Base-by-base conservation (phyloP, 306 rosid genomes). In the Macrotyloma uniflorum region DNA sequence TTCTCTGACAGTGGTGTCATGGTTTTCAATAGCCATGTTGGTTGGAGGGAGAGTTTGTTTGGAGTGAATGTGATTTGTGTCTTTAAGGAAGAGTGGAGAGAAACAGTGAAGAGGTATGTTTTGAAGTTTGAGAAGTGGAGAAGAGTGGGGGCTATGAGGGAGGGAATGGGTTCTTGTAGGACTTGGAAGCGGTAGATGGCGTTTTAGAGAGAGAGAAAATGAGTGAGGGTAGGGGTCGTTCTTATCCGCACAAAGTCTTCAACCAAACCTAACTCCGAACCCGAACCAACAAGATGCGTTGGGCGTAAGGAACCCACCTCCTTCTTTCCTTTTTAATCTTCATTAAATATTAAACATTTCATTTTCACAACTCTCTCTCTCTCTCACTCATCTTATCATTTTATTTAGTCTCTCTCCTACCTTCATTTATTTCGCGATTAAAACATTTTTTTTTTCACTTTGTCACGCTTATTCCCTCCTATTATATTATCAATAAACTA, bases 181-280 rank as follows among this genome's bases (percentile, higher is more conserved):
- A 47, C 88, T 83, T 78, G 89, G 85, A 85, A 83, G 93, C 88
- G 91, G 91, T 86, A 75, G 88, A 89, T 82, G 89, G 89, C 30
- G 85, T 75, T 81, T 69, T 72, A 79, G 77, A 70, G 82, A 83
- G 83, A 75, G 65, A 78, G 13, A 47, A 53, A 47, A 63, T 19
- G 33, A 70, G 53, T 3, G 61, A 67, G 79, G 67, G 18, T 26
- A 23, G 45, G 65, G 83, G 87, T 84, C 94, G 96, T 93, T 87
- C 98, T 96, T 96, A 96, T 96, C 98, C 90, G 53, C 83, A 78
- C 84, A 74, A 93, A 91, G 97, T 93, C 96, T 61, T 75, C 91
- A 74, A 11, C 90, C 93, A 72, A 84, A 50, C 80, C 92, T 80
- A 83, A 77, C 43, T 79, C 92, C 92, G 64, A 79, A 87, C 85